These are phyloP conservation scores for Cucurbita pepo DNA, from an alignment of 306 rosid genomes.

Conservation along the genomic window DNA sequence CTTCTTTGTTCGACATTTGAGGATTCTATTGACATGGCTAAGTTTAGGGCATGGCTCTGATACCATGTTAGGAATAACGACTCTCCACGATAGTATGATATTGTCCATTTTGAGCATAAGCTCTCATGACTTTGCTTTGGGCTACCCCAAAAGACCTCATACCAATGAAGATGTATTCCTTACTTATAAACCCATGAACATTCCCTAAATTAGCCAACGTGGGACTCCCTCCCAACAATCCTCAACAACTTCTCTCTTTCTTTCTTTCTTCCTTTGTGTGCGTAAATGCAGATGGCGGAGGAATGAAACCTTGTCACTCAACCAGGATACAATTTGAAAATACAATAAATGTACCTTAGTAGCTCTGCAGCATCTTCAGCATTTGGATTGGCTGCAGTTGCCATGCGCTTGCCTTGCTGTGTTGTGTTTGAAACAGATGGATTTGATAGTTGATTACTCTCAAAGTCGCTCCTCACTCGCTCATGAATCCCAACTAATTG, in stretches of 20 bases:
- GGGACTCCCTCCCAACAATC: too few relatives aligned
- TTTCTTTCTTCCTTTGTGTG: not conserved
- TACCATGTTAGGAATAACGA: too few relatives aligned
- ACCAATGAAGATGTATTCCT: too few relatives aligned
- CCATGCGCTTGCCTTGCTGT: conserved; percentile 41
- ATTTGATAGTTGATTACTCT: conserved; percentile 42
- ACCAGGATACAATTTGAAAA: not conserved
- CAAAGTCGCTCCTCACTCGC: conserved; percentile 80
- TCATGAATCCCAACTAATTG: conserved; percentile 91
- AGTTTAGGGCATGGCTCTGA: too few relatives aligned
- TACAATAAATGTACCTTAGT: conserved; percentile 37
- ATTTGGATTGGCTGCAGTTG: conserved; percentile 77
- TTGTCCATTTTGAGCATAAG: too few relatives aligned
- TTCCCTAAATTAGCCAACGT: too few relatives aligned
- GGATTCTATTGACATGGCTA: too few relatives aligned
- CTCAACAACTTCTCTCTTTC: not conserved
- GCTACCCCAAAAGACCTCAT: too few relatives aligned
- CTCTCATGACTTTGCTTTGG: too few relatives aligned
- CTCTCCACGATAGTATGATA: too few relatives aligned
- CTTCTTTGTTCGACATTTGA: too few relatives aligned
- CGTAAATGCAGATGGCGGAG: not conserved
- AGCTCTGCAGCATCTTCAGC: conserved; percentile 93
- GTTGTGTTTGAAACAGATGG: conserved; percentile 24
- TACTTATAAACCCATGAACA: too few relatives aligned
- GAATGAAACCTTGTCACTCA: not conserved